Conservation (phyloP, 805 yeast genomes). For the Starmera caribaea region DNA sequence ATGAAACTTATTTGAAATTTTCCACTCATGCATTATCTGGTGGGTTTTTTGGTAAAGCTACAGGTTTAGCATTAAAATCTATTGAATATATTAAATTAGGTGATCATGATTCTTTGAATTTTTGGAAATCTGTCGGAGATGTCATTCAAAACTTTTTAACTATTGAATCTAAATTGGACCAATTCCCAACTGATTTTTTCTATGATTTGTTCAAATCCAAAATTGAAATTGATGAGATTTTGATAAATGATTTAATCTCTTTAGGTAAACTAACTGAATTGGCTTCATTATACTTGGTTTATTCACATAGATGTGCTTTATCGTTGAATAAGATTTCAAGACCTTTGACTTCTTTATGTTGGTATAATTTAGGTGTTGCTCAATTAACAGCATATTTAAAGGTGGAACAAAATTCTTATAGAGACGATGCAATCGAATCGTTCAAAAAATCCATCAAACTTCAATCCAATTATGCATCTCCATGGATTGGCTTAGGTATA, state of each 20-base stretch:
- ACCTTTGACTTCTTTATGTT: slow-evolving; percentile 41
- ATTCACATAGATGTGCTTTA: slow-evolving; percentile 38
- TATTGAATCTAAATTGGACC: slow-evolving; percentile 42
- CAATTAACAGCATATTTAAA: slow-evolving; percentile 37
- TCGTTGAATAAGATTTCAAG: slow-evolving; percentile 30
- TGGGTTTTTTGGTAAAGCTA: slow-evolving; percentile 64
- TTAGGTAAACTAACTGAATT: slow-evolving; percentile 23
- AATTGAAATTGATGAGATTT: slow-evolving; percentile 21
- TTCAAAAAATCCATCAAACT: slow-evolving; percentile 61
- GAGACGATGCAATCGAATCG: slow-evolving; percentile 44
- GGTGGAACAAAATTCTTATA: slow-evolving; percentile 19
- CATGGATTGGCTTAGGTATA: slow-evolving; percentile 81
- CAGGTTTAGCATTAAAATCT: slow-evolving; percentile 35
- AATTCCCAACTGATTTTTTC: slow-evolving; percentile 37
- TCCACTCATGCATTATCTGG: slow-evolving; percentile 40
- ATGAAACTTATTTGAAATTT: slow-evolving; percentile 47
- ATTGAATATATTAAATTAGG: slow-evolving; percentile 33
- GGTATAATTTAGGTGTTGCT: slow-evolving; percentile 67
- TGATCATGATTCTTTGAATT: slow-evolving; percentile 32
- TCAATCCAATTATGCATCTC: slow-evolving; percentile 59
- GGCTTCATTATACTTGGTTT: slow-evolving; percentile 30
- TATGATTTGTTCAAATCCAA: slow-evolving; percentile 14
- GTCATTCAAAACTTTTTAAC: slow-evolving; percentile 41
- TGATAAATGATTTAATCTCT: slow-evolving; percentile 15
- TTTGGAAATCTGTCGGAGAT: slow-evolving; percentile 63